These are phyloP conservation scores for Lepidium sativum DNA, from an alignment of 345 rosid species.

Conservation along the genomic window DNA sequence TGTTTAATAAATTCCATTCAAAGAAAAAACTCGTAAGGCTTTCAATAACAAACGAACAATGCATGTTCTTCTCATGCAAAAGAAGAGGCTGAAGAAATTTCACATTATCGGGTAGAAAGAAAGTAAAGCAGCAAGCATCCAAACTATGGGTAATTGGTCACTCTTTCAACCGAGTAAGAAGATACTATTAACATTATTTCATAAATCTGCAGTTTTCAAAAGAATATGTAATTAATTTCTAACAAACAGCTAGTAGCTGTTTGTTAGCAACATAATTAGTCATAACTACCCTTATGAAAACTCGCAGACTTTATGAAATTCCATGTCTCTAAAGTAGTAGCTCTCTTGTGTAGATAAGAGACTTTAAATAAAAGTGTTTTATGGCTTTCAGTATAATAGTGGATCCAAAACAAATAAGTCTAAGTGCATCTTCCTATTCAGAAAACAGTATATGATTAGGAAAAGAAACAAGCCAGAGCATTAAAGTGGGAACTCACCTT, in stretches of 20 bases:
- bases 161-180: not conserved
- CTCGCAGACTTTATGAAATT: not conserved
- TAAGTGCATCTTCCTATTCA: not conserved
- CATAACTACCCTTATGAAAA: not conserved
- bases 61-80: not conserved
- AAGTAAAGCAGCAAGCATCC: not conserved
- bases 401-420: not conserved
- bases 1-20: slow-evolving; percentile 17
- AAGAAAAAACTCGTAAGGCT: too few relatives aligned
- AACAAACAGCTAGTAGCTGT: not conserved
- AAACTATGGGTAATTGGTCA: not conserved
- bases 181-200: too few relatives aligned
- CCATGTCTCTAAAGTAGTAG: not conserved
- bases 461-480: not conserved
- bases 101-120: not conserved
- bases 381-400: not conserved
- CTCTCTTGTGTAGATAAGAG: not conserved
- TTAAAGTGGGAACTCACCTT: slow-evolving; percentile 16
- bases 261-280: not conserved
- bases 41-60: not conserved
- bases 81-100: not conserved
- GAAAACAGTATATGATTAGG: not conserved
- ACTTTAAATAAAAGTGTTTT: not conserved
- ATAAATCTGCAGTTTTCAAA: not conserved
- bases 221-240: not conserved